phyloP scores from a whole-genome alignment of 345 rosid genomes.

The Lepidium didymum region DNA sequence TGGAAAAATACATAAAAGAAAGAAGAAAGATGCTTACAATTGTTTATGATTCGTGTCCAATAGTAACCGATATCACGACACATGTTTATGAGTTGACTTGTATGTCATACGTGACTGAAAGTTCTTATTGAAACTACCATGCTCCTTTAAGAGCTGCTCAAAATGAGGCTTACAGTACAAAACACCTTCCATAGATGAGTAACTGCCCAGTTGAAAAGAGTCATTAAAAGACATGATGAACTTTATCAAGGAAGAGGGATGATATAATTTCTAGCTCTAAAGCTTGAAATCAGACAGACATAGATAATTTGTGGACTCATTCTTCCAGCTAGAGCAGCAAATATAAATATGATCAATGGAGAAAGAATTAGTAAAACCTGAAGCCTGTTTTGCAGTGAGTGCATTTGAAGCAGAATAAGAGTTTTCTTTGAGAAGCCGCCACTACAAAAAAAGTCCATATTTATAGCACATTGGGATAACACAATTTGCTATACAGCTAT shows the following conservation, averaged over 20 bases:
- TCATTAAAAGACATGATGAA: not conserved
- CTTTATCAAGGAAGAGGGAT: not conserved
- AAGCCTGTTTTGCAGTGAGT: conserved; percentile 71
- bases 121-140: conserved; percentile 43
- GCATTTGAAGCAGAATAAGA: conserved; percentile 97
- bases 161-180: conserved; percentile 84
- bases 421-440: too few species aligned
- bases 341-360: not conserved
- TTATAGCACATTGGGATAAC: too few species aligned
- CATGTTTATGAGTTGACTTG: too few species aligned
- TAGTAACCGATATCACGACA: too few species aligned
- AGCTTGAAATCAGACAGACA: not conserved
- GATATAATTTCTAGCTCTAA: not conserved
- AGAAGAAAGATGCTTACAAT: too few species aligned
- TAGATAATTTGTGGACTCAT: not conserved
- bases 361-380: conserved; percentile 32
- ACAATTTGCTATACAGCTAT: too few species aligned
- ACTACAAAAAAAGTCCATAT: too few species aligned
- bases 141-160: conserved; percentile 76
- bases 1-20: too few species aligned
- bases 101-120: conserved; percentile 39
- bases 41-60: too few species aligned
- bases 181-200: conserved; percentile 63
- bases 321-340: not conserved
- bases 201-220: conserved; percentile 51